Evolutionary conservation across 1,139 yeast genomes (phyloP), one percentile per base, ranked within the genome.

Genomic region (Zygosaccharomyces sapae): DNA sequence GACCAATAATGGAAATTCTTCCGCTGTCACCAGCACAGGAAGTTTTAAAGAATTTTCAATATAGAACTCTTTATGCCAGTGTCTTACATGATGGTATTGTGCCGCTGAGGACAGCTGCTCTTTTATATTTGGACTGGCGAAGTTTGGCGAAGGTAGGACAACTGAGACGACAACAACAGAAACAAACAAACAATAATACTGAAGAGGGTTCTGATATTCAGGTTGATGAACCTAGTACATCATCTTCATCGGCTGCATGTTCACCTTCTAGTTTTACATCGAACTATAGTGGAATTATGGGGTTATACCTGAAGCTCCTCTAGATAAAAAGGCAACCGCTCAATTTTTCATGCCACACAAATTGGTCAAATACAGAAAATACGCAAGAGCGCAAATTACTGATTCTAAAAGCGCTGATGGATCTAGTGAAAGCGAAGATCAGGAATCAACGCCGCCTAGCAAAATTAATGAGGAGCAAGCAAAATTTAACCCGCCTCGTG

Each of bases 71-170:
- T 2, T 80, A 80, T 56, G 82, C 83, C 2, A 79, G 79, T 57
- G 74, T 75, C 0, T 65, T 74, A 12, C 78, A 79, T 59, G 85
- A 80, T 62, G 84, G 83, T 2, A 79, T 80, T 35, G 84, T 79
- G 5, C 84, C 84, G 0, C 65, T 80, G 46, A 66, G 84, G 50
- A 80, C 85, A 0, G 73, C 81, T 1, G 79, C 83, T 0, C 63
- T 80, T n/a, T 59, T 80, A 30, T 80, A 75, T 46, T 47, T 66
- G 19, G 78, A 76, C 65, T 87, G 88, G 86, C 72, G 71, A 45
- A 85, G 83, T 4, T 66, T 79, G 12, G 70, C 76, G 4, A 72
- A 74, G 44, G 80, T 81, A 2, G 71, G 70, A 13, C 63, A 64
- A 31, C 71, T 76, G 10, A 70, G 81, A 46, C 72, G 61, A 16